Percentiles rank a stretch among this genome's conserved stretches.
Conservation (phyloP, 83 land plant genomes). For the Diphasiastrum complanatum region DNA sequence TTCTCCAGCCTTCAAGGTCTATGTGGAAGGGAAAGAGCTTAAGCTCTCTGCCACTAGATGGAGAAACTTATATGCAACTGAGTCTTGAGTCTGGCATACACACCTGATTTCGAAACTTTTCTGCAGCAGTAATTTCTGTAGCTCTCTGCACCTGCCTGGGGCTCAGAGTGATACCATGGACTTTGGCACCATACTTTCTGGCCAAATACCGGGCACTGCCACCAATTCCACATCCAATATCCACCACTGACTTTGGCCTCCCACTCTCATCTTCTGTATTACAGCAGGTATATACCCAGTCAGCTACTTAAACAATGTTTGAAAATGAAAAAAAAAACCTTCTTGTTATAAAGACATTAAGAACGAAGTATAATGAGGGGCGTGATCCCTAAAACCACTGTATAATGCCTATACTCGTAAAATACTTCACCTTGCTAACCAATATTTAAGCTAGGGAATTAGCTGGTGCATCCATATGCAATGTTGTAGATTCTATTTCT, state of each 20-base stretch:
- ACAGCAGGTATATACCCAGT: background rate
- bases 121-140: conserved; percentile 45
- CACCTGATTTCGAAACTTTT: conserved; percentile 55
- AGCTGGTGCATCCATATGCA: too few species aligned
- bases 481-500: too few species aligned
- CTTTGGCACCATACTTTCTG: conserved; percentile 22
- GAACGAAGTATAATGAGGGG: too few species aligned
- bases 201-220: conserved; percentile 34
- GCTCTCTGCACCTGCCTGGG: conserved; percentile 78
- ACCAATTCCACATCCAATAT: conserved; percentile 34
- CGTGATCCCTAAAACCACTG: too few species aligned
- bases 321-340: too few species aligned
- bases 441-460: too few species aligned
- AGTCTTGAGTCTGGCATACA: background rate
- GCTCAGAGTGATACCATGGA: conserved; percentile 73
- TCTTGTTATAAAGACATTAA: too few species aligned
- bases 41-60: background rate
- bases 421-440: too few species aligned
- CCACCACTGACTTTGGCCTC: conserved; percentile 18
- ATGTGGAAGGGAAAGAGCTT: background rate
- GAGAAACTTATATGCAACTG: background rate
- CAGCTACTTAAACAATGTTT: too few species aligned
- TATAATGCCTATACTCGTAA: too few species aligned
- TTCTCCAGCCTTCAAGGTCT: too few species aligned
- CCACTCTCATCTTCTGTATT: conserved; percentile 3